phyloP scores from a whole-genome alignment of 805 yeast species.

The Hermanozyma aechmeae region DNA sequence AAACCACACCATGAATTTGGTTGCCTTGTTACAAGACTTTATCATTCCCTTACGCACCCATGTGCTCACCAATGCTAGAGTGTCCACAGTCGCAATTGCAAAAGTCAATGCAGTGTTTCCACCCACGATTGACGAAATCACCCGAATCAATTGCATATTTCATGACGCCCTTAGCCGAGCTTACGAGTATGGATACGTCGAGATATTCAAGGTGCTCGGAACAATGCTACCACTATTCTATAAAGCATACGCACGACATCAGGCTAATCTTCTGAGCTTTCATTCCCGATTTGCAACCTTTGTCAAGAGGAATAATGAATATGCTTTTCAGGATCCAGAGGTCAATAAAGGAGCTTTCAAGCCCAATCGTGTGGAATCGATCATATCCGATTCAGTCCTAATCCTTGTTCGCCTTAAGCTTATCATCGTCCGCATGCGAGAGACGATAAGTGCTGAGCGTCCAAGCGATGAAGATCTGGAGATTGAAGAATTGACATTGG shows the following conservation, averaged over 20 bases:
- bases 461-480: slow-evolving; percentile 7
- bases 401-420: slow-evolving; percentile 66
- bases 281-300: slow-evolving; percentile 40
- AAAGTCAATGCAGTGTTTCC: slow-evolving; percentile 77
- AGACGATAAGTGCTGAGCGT: slow-evolving; percentile 39
- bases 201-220: slow-evolving; percentile 73
- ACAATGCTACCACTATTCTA: slow-evolving; percentile 82
- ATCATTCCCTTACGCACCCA: slow-evolving; percentile 69
- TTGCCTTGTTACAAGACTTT: slow-evolving; percentile 67
- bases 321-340: slow-evolving; percentile 17
- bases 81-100: slow-evolving; percentile 47
- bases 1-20: slow-evolving; percentile 61
- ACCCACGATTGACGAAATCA: slow-evolving; percentile 91
- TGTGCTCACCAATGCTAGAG: slow-evolving; percentile 40
- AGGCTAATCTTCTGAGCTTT: slow-evolving; percentile 77
- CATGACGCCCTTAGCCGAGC: slow-evolving; percentile 69
- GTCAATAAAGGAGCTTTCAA: slow-evolving; percentile 23
- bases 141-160: slow-evolving; percentile 79
- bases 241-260: slow-evolving; percentile 88
- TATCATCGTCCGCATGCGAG: slow-evolving; percentile 52
- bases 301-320: slow-evolving; percentile 16
- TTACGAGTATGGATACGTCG: slow-evolving; percentile 58
- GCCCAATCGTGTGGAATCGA: slow-evolving; percentile 23
- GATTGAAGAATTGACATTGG: slow-evolving; percentile 14
- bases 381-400: slow-evolving; percentile 55